A percentile compares a stretch with the other conserved stretches of the same genome.
Conservation (phyloP, 2,329 filamentous ascomycete species). For the Sarocladium brachiariae region DNA sequence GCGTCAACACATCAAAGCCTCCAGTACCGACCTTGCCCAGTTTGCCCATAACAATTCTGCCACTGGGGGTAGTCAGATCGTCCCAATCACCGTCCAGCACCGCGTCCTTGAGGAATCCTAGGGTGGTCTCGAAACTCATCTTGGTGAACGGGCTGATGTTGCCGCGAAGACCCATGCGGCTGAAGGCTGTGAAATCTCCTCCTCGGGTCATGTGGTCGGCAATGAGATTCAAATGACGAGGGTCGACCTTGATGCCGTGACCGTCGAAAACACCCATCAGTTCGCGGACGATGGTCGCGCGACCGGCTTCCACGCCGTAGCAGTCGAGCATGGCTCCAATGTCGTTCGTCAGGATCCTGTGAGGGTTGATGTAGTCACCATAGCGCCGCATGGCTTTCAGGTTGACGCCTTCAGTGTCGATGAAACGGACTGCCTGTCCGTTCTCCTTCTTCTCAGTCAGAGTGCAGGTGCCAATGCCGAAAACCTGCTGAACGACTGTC, state of each 20-base stretch:
- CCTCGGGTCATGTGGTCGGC: conserved; percentile 96
- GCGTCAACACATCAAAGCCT: conserved; percentile 77
- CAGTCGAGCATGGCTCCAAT: conserved; percentile 75
- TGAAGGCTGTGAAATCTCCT: conserved; percentile 86
- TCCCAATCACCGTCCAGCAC: conserved; percentile 88
- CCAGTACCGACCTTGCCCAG: conserved; percentile 83
- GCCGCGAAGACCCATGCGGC: conserved; percentile 77
- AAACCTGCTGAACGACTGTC: conserved; percentile 81
- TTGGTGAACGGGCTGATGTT: conserved; percentile 91
- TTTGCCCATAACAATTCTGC: conserved; percentile 80
- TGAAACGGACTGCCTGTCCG: conserved; percentile 34
- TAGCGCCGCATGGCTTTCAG: conserved; percentile 85
- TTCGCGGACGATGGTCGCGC: conserved; percentile 80
- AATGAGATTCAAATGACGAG: conserved; percentile 88
- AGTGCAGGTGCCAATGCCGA: conserved; percentile 66
- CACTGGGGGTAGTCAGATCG: conserved; percentile 76
- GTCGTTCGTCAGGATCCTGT: conserved; percentile 86
- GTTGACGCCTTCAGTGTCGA: conserved; percentile 82
- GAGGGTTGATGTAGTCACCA: conserved; percentile 76
- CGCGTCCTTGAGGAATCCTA: conserved; percentile 88
- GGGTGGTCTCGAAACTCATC: conserved; percentile 98
- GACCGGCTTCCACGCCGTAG: conserved; percentile 91
- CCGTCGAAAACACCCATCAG: conserved; percentile 77
- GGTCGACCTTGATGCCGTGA: conserved; percentile 89
- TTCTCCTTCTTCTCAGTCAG: conserved; percentile 52